phyloP scores from a whole-genome alignment of 2,329 filamentous ascomycete genomes.

The Phoma sp. region DNA sequence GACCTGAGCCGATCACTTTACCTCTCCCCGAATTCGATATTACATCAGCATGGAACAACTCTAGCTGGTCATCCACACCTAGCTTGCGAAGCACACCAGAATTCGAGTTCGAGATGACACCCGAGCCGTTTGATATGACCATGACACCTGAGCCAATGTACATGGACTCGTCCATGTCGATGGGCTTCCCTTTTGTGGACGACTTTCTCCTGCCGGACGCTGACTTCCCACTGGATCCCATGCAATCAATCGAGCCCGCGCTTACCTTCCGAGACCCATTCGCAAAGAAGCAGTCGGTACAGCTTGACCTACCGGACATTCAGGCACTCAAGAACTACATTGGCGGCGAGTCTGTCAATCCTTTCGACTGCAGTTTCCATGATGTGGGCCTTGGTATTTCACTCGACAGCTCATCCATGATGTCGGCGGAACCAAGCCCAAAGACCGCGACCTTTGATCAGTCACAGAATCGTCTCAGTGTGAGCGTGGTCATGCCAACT shows the following conservation, averaged over 20 bases:
- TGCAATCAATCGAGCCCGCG: slow-evolving; percentile 29
- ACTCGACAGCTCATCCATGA: slow-evolving; percentile 19
- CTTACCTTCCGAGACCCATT: slow-evolving; percentile 39
- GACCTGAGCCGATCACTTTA: slow-evolving; percentile 29
- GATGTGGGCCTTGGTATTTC: slow-evolving; percentile 23
- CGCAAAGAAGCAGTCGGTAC: slow-evolving; percentile 31
- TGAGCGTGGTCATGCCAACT: slow-evolving; percentile 27
- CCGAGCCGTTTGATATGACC: slow-evolving; percentile 33
- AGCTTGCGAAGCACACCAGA: slow-evolving; percentile 35
- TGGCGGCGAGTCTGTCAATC: slow-evolving; percentile 29
- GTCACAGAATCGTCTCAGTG: slow-evolving; percentile 20
- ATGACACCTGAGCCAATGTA: slow-evolving; percentile 35
- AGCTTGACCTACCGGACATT: slow-evolving; percentile 34
- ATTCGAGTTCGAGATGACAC: slow-evolving; percentile 38
- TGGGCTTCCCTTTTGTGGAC: slow-evolving; percentile 33
- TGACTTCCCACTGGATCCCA: slow-evolving; percentile 22
- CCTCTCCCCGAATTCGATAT: slow-evolving; percentile 27
- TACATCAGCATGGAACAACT: slow-evolving; percentile 24
- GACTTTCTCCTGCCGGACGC: slow-evolving; percentile 25
- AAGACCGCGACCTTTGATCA: slow-evolving; percentile 25
- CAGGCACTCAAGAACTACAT: slow-evolving; percentile 38
- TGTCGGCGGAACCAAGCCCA: slow-evolving; percentile 18
- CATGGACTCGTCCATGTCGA: slow-evolving; percentile 20
- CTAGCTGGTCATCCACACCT: slow-evolving; percentile 35
- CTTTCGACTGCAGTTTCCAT: slow-evolving; percentile 30